Evolutionary conservation across 345 rosid genomes (phyloP), one percentile per base, ranked within the genome.

Genomic region (Citrus reticulata): DNA sequence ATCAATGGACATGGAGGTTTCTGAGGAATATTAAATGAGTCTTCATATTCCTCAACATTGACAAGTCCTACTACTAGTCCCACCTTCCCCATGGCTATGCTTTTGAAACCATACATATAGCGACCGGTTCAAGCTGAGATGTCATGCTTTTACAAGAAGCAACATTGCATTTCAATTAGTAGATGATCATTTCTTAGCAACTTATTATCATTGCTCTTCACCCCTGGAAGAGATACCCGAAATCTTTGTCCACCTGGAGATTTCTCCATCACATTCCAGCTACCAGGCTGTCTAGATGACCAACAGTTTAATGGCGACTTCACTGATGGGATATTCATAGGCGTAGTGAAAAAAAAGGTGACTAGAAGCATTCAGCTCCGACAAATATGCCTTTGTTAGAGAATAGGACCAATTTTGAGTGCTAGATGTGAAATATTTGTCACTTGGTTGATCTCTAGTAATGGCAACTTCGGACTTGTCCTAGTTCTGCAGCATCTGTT

Each of bases 181-280:
- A 6, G 7, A 9, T 24, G 19, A 35, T n/a, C n/a, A 71, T 74
- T 90, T 91, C 90, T 84, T 51, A 17, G 9, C 49, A 73, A 78
- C 89, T 85, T 85, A 89, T 94, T 88, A 68, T 86, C 85, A 82
- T 91, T 83, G 74, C 89, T 86, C 77, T 84, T 81, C 34, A 92
- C 94, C 60, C 97, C 94, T 0, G 97, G 92, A 64, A 91, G 93
- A 5, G 89, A 81, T 39, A 91, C 86, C 35, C 88, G 91, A 54
- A 92, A 95, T 74, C 83, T 92, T 9, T 83, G 90, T 80, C 95
- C 93, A 2, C 92, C 96, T 0, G 96, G 99, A 34, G 87, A 77
- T 68, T 95, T 95, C 83, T 81, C 96, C 2, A 74, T 92, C 77
- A 74, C 88, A 14, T 91, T 92, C 79, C 85, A 82, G 77, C 94